Evolutionary conservation across 305 asterid species (phyloP), one percentile per base, ranked within the genome.

Genomic region (Solanum hybrid): DNA sequence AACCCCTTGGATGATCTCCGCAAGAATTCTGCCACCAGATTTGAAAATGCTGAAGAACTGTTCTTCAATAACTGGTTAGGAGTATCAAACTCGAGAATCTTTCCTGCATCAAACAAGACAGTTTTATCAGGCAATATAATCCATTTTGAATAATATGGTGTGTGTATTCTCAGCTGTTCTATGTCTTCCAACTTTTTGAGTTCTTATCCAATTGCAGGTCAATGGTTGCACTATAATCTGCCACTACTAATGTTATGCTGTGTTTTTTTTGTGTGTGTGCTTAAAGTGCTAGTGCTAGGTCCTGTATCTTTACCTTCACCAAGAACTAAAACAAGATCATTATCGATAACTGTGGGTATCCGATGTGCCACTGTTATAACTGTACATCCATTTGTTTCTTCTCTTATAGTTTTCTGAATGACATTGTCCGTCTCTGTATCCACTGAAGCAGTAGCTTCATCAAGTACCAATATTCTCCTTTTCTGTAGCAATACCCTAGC

Each of bases 291-390:
- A n/a, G 27, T 22, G n/a, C 35, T 88, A 31, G 36, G 75, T 36
- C 34, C 6, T 66, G 36, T 34, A 77, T 88, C 38, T 87, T 91
- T 93, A 94, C 98, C 98, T 93, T 95, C 96, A 26, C 95, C 96
- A 26, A 95, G 96, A 91, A 96, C 97, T 46, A 96, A 88, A 91
- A 96, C 94, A 3, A 96, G 93, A 88, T 95, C 98, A 86, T 93
- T 96, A 92, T 96, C 99, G 56, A 94, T 93, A 4, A 96, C 97
- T 1, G 98, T 96, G 34, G 98, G 97, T 80, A 96, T 95, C 36
- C 99, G 93, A 90, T 96, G 99, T n/a, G 98, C 99, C 72, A 96
- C 97, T 7, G 96, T 96, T 87, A 96, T 95, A 72, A 96, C 99
- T 2, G 98, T 96, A 91, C 96, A 96, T 10, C 91, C 91, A 10